Base-by-base conservation (phyloP, 805 yeast species). In the Lipomyces sp. region DNA sequence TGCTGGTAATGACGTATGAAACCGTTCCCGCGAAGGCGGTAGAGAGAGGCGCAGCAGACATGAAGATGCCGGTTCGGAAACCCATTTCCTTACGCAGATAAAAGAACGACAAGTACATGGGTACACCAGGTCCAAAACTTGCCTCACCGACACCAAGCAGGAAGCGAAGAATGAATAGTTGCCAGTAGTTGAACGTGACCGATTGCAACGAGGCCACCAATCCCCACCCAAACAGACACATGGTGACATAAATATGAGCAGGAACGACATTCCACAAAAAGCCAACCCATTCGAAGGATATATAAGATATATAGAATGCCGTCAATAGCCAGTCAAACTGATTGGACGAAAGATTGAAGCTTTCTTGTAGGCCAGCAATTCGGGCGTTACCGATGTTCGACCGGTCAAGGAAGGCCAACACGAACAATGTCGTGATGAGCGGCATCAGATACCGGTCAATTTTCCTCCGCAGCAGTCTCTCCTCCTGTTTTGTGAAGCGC, bases 381-480 rank as follows among this genome's bases (percentile, higher is more conserved):
- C 80, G 80, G 8, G 88, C 88, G 72, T 86, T 86, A 70, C 88
- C 88, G 62, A 86, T 84, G 72, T 85, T 85, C 13, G 87, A 83
- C 66, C 84, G 80, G 74, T 86, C 89, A 64, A 86, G 75, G 39
- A 83, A 82, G 60, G 82, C 81, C 69, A 82, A 80, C 33, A 83
- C 74, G 66, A 83, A 83, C 78, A 82, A 76, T 29, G 80, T 55
- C 15, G 83, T 80, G 54, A 82, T 76, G 57, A 80, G 72, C 0
- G 86, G 86, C 73, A 72, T 69, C 33, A 72, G 54, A 53, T 69
- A 60, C 32, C 63, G 33, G 64, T 72, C 75, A 30, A 73, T 39
- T 60, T 65, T 71, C 33, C 67, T 30, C 42, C 69, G 39, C 32
- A 72, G 59, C 32, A 53, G 30, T 34, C 37, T 55, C 50, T 69